Base-by-base conservation (phyloP, 106 monocot species). In the Platanthera guangdongensis region DNA sequence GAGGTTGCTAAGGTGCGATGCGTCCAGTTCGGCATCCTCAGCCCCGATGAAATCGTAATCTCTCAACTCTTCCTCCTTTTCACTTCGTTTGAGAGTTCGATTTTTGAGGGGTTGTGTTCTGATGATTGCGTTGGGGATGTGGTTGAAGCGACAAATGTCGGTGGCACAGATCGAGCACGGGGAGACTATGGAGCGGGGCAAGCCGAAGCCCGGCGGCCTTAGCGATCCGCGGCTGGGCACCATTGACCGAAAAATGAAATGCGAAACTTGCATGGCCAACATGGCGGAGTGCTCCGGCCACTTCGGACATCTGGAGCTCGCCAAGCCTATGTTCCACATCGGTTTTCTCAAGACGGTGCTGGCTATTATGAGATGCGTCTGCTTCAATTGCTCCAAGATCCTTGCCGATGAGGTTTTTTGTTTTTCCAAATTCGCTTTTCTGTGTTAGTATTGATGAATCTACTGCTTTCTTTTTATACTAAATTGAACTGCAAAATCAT, bases 221-320 rank as follows among this genome's bases (percentile, higher is more conserved):
- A 97, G 96, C 52, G 96, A 97, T 55, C 91, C 93, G 8, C 78
- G 86, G 72, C 86, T 97, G 15, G 96, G 96, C 48, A 97, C 96
- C n/a, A 97, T 91, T 16, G 96, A 97, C 74, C 81, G 91, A 76
- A 97, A 97, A 84, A 81, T 93, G 77, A 97, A 97, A 91, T 97
- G 96, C 57, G 96, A 97, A 83, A 97, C 96, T 70, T 97, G 96
- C 79, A 89, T 82, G 80, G 93, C 96, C 4, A 89, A 85, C 81
- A 97, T 97, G 96, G 96, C 96, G 0, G 96, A 97, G 87, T 97
- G 96, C 76, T 87, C 96, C 0, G 96, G 96, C 5, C 96, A 97
- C 83, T 97, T 97, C 30, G 96, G 96, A 2, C 96, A 97, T 80
- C 87, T 97, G 10, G 96, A 97, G 84, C 96, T 97, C 16, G 96